Conservation (phyloP, 768 basidiomycete species). For the Naganishia randhawae region DNA sequence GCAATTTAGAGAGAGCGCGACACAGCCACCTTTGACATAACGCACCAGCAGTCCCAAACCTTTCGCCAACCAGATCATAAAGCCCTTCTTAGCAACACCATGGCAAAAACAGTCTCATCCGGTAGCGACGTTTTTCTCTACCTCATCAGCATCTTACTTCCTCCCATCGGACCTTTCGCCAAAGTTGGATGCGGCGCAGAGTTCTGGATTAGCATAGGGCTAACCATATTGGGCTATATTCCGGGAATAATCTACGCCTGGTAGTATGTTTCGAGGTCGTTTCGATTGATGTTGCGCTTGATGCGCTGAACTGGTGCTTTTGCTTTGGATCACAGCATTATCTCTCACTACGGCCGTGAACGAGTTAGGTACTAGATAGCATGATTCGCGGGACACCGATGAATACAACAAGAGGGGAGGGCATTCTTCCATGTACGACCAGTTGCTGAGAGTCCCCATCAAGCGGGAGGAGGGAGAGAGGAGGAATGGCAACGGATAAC, state of each 20-base stretch:
- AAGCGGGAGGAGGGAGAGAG: too few relatives aligned
- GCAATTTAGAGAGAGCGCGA: too few relatives aligned
- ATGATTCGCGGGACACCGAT: too few relatives aligned
- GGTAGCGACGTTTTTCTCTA: constrained; percentile 10
- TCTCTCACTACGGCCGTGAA: not conserved
- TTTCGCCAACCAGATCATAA: not conserved
- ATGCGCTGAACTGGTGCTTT: not conserved
- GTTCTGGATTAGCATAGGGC: constrained; percentile 6
- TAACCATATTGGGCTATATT: constrained; percentile 10
- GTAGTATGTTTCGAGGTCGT: not conserved
- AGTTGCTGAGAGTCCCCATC: too few relatives aligned
- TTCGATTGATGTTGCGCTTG: not conserved
- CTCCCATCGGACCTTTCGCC: constrained; percentile 9
- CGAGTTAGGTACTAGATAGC: not conserved
- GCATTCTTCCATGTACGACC: too few relatives aligned
- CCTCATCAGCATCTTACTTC: constrained; percentile 9
- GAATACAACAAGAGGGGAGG: too few relatives aligned
- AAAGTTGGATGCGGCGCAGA: constrained; percentile 14
- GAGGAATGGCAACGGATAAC: too few relatives aligned
- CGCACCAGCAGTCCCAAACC: too few relatives aligned
- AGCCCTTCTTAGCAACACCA: not conserved
- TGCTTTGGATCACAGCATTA: not conserved
- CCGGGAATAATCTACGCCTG: constrained; percentile 19
- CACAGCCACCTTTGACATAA: too few relatives aligned
- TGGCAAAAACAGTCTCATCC: constrained; percentile 11